Evolutionary conservation across 352 stramenopile species (phyloP).

Genomic region (Phytophthora agathidicida): DNA sequence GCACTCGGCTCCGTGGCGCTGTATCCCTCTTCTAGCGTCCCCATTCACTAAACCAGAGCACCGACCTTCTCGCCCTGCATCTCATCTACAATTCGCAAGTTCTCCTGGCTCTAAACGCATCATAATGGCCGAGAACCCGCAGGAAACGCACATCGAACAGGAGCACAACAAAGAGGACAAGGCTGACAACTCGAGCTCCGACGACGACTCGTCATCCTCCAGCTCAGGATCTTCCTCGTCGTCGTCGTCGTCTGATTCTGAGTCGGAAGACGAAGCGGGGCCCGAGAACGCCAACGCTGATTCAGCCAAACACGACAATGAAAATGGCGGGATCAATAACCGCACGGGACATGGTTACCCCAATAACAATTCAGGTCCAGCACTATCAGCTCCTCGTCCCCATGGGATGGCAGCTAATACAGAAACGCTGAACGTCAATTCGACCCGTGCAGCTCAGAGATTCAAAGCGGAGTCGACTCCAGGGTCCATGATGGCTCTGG

Average conservation of each 20-base stretch:
- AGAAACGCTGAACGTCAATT: slow-evolving; percentile 75
- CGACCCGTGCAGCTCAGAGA: slow-evolving; percentile 63
- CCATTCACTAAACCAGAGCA: too few relatives aligned
- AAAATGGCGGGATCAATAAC: slow-evolving; percentile 7
- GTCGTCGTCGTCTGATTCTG: slow-evolving; percentile 81
- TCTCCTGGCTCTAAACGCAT: not conserved
- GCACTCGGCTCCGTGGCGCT: not conserved
- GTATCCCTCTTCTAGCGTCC: not conserved
- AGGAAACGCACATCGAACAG: slow-evolving; percentile 39
- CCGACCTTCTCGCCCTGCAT: not conserved
- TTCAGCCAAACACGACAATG: slow-evolving; percentile 9
- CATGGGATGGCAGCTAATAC: slow-evolving; percentile 37
- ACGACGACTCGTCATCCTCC: slow-evolving; percentile 79
- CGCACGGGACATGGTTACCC: slow-evolving; percentile 14
- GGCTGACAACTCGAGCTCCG: slow-evolving; percentile 66
- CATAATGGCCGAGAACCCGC: slow-evolving; percentile 36
- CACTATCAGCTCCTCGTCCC: slow-evolving; percentile 36
- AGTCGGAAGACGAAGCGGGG: slow-evolving; percentile 59
- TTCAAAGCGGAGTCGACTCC: slow-evolving; percentile 61
- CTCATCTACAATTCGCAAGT: not conserved
- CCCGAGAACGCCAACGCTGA: slow-evolving; percentile 16
- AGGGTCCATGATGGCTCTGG: slow-evolving; percentile 76
- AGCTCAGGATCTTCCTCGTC: slow-evolving; percentile 81
- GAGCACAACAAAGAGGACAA: slow-evolving; percentile 58
- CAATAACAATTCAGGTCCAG: slow-evolving; percentile 16